Evolutionary conservation across 78 protist species (phyloP).

Genomic region (Speleostelium caveatum): DNA sequence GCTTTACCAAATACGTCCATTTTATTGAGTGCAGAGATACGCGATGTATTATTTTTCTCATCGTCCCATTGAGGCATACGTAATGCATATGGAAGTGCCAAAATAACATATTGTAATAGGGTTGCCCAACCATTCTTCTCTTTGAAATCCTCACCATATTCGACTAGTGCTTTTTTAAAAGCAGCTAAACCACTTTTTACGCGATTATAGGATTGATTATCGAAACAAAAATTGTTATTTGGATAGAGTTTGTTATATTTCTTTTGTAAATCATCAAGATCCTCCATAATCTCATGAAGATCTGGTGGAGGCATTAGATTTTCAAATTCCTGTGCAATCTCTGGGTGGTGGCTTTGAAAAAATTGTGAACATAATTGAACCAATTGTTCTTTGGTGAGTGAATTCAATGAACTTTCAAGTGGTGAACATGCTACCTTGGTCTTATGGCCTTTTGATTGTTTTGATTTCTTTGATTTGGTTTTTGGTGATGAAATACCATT

Average conservation of each 20-base stretch:
- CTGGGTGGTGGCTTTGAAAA: conserved; percentile 38
- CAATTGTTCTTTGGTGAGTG: conserved; percentile 66
- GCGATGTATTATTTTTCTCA: conserved; percentile 59
- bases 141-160: conserved; percentile 62
- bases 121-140: conserved; percentile 72
- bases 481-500: conserved; percentile 17
- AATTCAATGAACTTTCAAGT: conserved; percentile 59
- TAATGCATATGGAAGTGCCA: conserved; percentile 59
- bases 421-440: neutral
- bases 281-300: conserved; percentile 59
- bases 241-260: conserved; percentile 70
- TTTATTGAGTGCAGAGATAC: conserved; percentile 51
- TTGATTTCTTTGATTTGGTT: conserved; percentile 16
- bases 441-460: neutral
- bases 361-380: conserved; percentile 38
- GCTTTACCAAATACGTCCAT: conserved; percentile 73
- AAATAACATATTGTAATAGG: conserved; percentile 54
- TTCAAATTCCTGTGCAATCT: conserved; percentile 52
- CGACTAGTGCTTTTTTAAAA: conserved; percentile 52
- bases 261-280: conserved; percentile 50
- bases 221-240: conserved; percentile 57
- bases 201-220: conserved; percentile 46
- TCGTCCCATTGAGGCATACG: conserved; percentile 77
- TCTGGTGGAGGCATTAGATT: conserved; percentile 77
- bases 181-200: conserved; percentile 67